phyloP scores from a whole-genome alignment of 805 yeast genomes.

The Myxozyma neglecta region DNA sequence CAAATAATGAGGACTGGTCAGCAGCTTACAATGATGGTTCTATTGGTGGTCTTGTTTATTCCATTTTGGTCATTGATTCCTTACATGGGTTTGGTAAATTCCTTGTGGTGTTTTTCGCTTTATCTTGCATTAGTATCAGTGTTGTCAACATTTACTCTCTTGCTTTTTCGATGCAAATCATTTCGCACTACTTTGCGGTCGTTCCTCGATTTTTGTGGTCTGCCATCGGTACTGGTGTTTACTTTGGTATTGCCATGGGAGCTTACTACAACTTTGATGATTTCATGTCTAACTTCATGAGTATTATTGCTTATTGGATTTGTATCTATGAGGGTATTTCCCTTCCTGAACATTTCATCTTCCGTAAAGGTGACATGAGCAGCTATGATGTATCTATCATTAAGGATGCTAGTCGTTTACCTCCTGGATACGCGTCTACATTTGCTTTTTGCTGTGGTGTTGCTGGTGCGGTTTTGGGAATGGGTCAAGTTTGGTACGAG shows the following conservation, averaged over 20 bases:
- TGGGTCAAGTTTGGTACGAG: slow-evolving; percentile 80
- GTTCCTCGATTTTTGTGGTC: slow-evolving; percentile 88
- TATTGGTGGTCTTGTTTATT: slow-evolving; percentile 81
- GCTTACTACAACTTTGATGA: slow-evolving; percentile 71
- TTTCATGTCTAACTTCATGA: slow-evolving; percentile 86
- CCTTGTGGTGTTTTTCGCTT: slow-evolving; percentile 77
- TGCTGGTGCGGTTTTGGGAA: slow-evolving; percentile 83
- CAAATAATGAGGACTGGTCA: slow-evolving; percentile 48
- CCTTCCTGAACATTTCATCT: slow-evolving; percentile 80
- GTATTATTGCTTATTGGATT: slow-evolving; percentile 86
- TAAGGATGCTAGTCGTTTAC: slow-evolving; percentile 58
- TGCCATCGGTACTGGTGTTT: slow-evolving; percentile 65
- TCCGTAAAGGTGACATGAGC: slow-evolving; percentile 46
- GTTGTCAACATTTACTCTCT: slow-evolving; percentile 93
- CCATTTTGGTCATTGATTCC: slow-evolving; percentile 73
- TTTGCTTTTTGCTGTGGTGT: slow-evolving; percentile 52
- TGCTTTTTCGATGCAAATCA: slow-evolving; percentile 80
- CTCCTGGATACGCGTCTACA: slow-evolving; percentile 76
- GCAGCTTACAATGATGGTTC: slow-evolving; percentile 54
- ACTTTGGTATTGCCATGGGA: slow-evolving; percentile 60
- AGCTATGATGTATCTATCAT: slow-evolving; percentile 63
- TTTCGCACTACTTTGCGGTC: slow-evolving; percentile 70
- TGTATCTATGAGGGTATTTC: slow-evolving; percentile 78
- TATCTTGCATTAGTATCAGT: slow-evolving; percentile 87
- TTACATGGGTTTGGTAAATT: slow-evolving; percentile 88